A percentile compares a stretch with the other conserved stretches of the same genome.
Evolutionary conservation across 805 yeast genomes (phyloP).

Genomic region (Kuraishia capsulata): DNA sequence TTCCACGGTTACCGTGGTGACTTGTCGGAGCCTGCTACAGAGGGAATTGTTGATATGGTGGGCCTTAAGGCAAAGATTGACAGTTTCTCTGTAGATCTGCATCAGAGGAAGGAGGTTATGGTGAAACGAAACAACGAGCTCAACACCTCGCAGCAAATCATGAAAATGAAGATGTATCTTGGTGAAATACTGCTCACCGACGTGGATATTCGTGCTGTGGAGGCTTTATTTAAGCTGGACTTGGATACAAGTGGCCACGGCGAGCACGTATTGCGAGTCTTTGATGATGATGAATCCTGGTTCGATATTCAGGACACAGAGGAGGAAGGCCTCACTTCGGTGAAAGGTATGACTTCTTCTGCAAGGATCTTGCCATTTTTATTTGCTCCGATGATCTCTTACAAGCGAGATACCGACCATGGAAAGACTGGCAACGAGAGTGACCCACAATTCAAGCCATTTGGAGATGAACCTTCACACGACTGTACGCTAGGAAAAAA

Average conservation of each 20-base stretch:
- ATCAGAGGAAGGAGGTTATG: slow-evolving; percentile 45
- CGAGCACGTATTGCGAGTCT: slow-evolving; percentile 14
- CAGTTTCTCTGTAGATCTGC: slow-evolving; percentile 53
- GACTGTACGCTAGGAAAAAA: slow-evolving; percentile 46
- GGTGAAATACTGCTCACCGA: slow-evolving; percentile 52
- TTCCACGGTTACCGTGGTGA: slow-evolving; percentile 62
- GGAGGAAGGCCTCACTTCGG: slow-evolving; percentile 40
- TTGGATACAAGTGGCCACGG: background rate
- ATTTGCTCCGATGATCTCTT: slow-evolving; percentile 61
- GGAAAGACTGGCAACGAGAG: slow-evolving; percentile 28
- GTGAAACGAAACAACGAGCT: slow-evolving; percentile 36
- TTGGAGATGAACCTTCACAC: slow-evolving; percentile 51
- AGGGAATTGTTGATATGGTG: slow-evolving; percentile 39
- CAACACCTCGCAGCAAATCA: slow-evolving; percentile 27
- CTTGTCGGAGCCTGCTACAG: slow-evolving; percentile 21
- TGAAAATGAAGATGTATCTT: slow-evolving; percentile 52
- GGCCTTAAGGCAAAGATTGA: slow-evolving; percentile 64
- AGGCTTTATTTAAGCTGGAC: slow-evolving; percentile 31
- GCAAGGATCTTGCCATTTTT: slow-evolving; percentile 54
- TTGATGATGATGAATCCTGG: slow-evolving; percentile 53
- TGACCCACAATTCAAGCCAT: slow-evolving; percentile 28
- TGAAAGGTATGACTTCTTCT: slow-evolving; percentile 23
- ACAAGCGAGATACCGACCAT: slow-evolving; percentile 45
- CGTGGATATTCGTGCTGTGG: slow-evolving; percentile 53
- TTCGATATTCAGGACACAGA: slow-evolving; percentile 52